These are phyloP conservation scores for Ceratorhiza oryzae-sativae DNA, from an alignment of 1,284 basidiomycete genomes.

Conservation along the genomic window DNA sequence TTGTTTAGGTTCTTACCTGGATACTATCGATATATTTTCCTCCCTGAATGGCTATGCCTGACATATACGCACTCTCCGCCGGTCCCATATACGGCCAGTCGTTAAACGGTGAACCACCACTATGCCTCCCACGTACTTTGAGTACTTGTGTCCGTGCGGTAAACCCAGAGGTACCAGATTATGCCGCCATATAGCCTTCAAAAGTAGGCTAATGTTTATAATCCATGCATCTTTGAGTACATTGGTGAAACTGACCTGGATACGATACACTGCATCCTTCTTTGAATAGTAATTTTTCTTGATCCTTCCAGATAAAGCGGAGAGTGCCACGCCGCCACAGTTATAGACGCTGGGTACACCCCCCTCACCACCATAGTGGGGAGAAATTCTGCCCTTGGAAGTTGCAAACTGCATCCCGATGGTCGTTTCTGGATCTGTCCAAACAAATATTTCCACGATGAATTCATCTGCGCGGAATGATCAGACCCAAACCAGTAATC, in stretches of 20 bases:
- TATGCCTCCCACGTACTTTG: constrained; percentile 7
- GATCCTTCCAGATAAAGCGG: constrained; percentile 10
- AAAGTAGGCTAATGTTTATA: too few relatives aligned
- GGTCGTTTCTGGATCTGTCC: neutral
- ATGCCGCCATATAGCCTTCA: constrained; percentile 16
- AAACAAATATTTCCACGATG: neutral
- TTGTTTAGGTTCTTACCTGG: neutral
- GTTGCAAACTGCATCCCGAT: constrained; percentile 17
- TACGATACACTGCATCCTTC: neutral
- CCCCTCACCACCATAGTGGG: neutral
- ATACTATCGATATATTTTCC: constrained; percentile 12
- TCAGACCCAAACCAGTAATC: neutral
- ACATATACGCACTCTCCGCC: neutral
- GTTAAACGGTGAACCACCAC: constrained; percentile 8
- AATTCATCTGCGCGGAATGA: constrained; percentile 1
- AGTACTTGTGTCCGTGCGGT: neutral
- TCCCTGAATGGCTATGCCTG: neutral
- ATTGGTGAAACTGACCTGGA: constrained; percentile 3
- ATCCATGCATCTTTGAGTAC: too few relatives aligned
- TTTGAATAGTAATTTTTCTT: constrained; percentile 1
- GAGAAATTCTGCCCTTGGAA: neutral
- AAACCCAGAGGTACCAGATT: neutral
- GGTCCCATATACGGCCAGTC: neutral
- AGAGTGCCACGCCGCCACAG: neutral
- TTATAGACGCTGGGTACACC: constrained; percentile 2